These are phyloP conservation scores for Pestalotiopsis sp. DNA, from an alignment of 2,329 filamentous ascomycete genomes.

Conservation along the genomic window DNA sequence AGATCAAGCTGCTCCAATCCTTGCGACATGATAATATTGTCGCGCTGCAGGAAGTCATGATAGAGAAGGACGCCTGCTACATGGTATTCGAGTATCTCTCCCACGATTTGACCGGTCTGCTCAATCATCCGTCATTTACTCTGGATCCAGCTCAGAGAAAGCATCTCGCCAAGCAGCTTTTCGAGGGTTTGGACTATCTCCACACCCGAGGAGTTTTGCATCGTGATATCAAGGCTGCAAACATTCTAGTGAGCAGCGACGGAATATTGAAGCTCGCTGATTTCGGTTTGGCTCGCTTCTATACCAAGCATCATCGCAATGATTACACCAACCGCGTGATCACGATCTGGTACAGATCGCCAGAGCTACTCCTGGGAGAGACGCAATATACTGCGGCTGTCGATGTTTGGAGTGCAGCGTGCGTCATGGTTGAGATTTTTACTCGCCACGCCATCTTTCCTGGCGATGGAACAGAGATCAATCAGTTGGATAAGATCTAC, in stretches of 20 bases:
- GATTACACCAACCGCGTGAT: conserved; percentile 99
- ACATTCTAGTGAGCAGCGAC: conserved; percentile 89
- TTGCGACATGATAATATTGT: conserved; percentile 83
- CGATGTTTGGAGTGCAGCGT: conserved; percentile 96
- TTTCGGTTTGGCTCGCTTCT: conserved; percentile 95
- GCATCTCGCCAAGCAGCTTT: conserved; percentile 88
- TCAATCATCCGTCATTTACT: conserved; percentile 92
- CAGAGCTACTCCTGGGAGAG: conserved; percentile 87
- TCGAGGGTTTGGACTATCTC: conserved; percentile 91
- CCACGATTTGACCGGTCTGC: conserved; percentile 90
- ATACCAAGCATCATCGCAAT: conserved; percentile 85
- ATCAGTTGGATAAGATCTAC: conserved; percentile 96
- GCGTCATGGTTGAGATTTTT: conserved; percentile 96
- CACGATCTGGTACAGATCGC: conserved; percentile 96
- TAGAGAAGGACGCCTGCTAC: conserved; percentile 97
- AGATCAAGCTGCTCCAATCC: conserved; percentile 90
- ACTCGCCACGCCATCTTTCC: conserved; percentile 92
- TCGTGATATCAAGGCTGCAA: conserved; percentile 97
- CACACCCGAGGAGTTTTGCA: conserved; percentile 93
- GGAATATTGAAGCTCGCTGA: conserved; percentile 92
- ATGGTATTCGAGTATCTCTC: conserved; percentile 99
- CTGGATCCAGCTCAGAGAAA: conserved; percentile 88
- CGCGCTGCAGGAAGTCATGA: conserved; percentile 89
- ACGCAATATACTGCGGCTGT: conserved; percentile 89
- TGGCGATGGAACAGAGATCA: conserved; percentile 93